Evolutionary conservation across 2,329 filamentous ascomycete species (phyloP), one percentile per base, ranked within the genome.

Genomic region (Cadophora gregata): DNA sequence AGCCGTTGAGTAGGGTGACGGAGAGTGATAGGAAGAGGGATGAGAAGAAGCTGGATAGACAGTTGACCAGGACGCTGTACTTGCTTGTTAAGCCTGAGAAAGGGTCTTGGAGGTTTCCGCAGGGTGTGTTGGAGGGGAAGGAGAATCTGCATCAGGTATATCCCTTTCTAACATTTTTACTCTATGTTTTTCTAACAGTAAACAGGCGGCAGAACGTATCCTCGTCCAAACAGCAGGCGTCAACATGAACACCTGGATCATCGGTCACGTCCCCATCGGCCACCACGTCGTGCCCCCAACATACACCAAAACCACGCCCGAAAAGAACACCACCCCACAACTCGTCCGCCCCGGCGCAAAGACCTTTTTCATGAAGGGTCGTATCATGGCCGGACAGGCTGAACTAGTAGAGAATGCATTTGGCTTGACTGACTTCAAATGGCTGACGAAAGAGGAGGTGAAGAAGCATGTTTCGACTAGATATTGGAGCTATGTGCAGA

Each of bases 231-330:
- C 93, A 3, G 93, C 90, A 10, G 96, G 96, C 66, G 81, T 92
- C 68, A 96, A 99, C 84, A 98, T 99, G 94, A 98, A 98, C 83
- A 97, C 93, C 64, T 99, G 96, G 94, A 88, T 98, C 73, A 92
- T 99, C 61, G 95, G 93, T 68, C 93, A 93, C 74, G 91, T 91
- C 66, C 96, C 96, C 12, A 86, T 97, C 66, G 95, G 94, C 29
- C 91, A 97, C 80, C 81, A 91, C 75, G 84, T 92, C 72, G 82
- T 81, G 68, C 81, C 87, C 69, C 84, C 84, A 73, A 72, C 78
- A 74, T 73, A 82, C 76, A 77, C 79, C 73, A 76, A 79, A 72
- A 80, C 84, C 76, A 78, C 78, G 55, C 36, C 50, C 3, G 33
- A 29, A n/a, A 31, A 29, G 14, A 31, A 29, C 33, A 16, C 31